Conservation (phyloP, 2,329 filamentous ascomycete species). For the Plenodomus lindquistii region DNA sequence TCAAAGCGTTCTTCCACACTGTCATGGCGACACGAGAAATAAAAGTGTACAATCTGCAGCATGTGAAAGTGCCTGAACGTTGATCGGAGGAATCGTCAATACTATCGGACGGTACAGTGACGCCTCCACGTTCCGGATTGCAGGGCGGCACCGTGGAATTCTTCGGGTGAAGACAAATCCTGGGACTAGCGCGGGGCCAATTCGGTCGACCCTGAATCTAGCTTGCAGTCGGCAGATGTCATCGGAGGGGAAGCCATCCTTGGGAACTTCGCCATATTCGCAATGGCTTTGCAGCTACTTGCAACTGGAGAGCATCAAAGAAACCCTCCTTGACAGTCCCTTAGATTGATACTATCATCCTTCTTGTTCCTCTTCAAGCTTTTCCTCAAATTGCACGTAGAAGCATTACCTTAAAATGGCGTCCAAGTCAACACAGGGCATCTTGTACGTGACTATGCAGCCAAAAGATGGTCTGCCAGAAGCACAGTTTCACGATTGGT, state of each 20-base stretch:
- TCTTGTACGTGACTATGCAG: constrained; percentile 87
- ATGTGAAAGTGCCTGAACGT: background rate
- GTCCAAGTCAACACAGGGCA: constrained; percentile 58
- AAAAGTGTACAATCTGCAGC: no score
- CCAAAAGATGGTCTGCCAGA: constrained; percentile 67
- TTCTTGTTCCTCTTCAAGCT: background rate
- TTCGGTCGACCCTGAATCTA: constrained; percentile 13
- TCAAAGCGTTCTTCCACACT: no score
- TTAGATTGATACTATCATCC: background rate
- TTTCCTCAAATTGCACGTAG: background rate
- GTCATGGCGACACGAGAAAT: no score
- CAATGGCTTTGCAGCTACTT: constrained; percentile 1
- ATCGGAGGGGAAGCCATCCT: constrained; percentile 27
- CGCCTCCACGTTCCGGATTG: constrained; percentile 6
- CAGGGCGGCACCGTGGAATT: background rate
- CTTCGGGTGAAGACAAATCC: constrained; percentile 22
- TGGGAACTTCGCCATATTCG: constrained; percentile 8
- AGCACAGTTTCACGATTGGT: constrained; percentile 74
- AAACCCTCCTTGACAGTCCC: background rate
- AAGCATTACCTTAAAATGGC: constrained; percentile 41
- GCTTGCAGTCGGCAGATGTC: constrained; percentile 39
- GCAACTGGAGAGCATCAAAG: background rate
- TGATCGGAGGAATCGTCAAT: background rate
- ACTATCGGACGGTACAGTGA: background rate
- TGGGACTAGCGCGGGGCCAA: constrained; percentile 31